Evolutionary conservation across 805 yeast species (phyloP).

Genomic region (Kodamaea kakaduensis): DNA sequence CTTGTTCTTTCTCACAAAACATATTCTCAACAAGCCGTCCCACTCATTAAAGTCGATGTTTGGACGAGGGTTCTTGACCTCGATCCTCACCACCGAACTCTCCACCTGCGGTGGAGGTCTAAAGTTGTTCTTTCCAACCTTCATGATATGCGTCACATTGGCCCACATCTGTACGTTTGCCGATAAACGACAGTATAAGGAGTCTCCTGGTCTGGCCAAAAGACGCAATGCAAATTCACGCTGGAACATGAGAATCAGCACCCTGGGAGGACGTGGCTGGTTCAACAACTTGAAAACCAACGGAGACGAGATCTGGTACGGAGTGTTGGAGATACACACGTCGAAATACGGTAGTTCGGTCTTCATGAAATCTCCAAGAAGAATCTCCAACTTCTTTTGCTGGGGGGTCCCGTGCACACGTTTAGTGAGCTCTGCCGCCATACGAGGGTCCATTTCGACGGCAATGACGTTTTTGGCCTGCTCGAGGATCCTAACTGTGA

Average conservation of each 20-base stretch:
- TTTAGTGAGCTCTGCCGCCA: slow-evolving; percentile 98
- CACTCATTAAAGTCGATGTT: slow-evolving; percentile 89
- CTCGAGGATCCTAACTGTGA: slow-evolving; percentile 88
- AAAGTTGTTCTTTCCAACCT: slow-evolving; percentile 94
- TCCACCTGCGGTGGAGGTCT: slow-evolving; percentile 99
- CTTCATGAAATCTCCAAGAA: slow-evolving; percentile 94
- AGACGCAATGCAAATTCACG: slow-evolving; percentile 93
- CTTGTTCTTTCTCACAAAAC: slow-evolving; percentile 89
- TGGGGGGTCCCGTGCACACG: slow-evolving; percentile 97
- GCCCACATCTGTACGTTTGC: slow-evolving; percentile 99
- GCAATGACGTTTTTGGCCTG: slow-evolving; percentile 94
- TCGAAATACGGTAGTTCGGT: slow-evolving; percentile 93
- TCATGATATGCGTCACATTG: slow-evolving; percentile 97
- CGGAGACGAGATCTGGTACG: slow-evolving; percentile 96
- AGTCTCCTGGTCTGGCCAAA: slow-evolving; percentile 95
- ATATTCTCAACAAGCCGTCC: slow-evolving; percentile 92
- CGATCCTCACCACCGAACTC: slow-evolving; percentile 91
- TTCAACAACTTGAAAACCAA: slow-evolving; percentile 87
- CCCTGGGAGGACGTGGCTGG: slow-evolving; percentile 92
- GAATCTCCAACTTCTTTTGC: slow-evolving; percentile 84
- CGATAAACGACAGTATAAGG: slow-evolving; percentile 84
- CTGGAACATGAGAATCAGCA: slow-evolving; percentile 94
- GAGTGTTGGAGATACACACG: slow-evolving; percentile 94
- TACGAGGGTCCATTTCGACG: slow-evolving; percentile 98
- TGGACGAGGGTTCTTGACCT: slow-evolving; percentile 91